phyloP scores from a whole-genome alignment of 2,329 filamentous ascomycete species.

The Scedosporium minutisporum region DNA sequence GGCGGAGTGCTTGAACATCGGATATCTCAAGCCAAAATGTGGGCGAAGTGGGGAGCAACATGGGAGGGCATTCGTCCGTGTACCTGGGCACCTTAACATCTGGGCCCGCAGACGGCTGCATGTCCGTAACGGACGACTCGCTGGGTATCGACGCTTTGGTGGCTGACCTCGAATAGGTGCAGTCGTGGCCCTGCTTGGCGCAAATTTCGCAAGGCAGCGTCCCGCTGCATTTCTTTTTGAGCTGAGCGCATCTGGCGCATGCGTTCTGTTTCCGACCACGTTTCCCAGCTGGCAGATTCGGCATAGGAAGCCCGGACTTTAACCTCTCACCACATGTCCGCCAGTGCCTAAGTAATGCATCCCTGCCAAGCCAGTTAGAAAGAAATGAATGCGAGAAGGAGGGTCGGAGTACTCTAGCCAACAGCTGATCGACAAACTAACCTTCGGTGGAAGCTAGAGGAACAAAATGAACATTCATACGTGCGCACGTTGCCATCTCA shows the following conservation, averaged over 20 bases:
- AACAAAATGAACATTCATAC: neutral
- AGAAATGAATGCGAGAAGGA: neutral
- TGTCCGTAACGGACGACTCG: neutral
- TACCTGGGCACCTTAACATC: neutral
- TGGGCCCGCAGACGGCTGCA: neutral
- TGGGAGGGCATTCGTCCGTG: neutral
- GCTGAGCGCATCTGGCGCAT: neutral
- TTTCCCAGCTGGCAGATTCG: neutral
- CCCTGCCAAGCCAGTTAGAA: neutral
- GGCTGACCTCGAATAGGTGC: neutral
- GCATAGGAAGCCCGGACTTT: neutral
- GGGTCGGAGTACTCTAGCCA: neutral
- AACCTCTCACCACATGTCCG: neutral
- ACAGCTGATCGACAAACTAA: neutral
- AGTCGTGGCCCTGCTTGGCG: neutral
- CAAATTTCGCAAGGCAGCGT: neutral
- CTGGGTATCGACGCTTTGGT: neutral
- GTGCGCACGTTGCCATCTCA: neutral
- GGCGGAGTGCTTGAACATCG: too few species aligned
- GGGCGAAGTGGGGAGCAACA: too few species aligned
- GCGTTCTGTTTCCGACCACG: neutral
- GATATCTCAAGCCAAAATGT: too few species aligned
- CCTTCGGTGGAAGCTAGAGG: neutral
- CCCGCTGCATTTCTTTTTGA: neutral
- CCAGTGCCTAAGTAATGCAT: neutral